Evolutionary conservation across 306 rosid species (phyloP).

Genomic region (Parietaria judaica): DNA sequence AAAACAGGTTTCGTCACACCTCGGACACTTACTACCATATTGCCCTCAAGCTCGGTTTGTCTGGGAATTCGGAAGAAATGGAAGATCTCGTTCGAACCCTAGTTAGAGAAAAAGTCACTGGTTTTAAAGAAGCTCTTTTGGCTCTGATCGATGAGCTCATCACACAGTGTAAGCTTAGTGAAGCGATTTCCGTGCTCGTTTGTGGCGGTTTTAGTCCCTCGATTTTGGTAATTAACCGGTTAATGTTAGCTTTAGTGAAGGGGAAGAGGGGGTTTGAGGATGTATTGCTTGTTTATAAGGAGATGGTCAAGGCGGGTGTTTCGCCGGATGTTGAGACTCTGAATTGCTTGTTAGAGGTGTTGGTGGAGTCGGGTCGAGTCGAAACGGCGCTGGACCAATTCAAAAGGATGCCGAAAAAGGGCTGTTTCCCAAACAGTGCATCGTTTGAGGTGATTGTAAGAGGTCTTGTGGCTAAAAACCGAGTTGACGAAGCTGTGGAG

Average conservation of each 20-base stretch:
- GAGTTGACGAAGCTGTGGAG: slow-evolving; percentile 55
- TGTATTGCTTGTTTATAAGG: slow-evolving; percentile 70
- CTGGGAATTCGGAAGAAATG: slow-evolving; percentile 57
- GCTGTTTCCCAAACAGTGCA: slow-evolving; percentile 60
- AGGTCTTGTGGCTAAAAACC: slow-evolving; percentile 38
- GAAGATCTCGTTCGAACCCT: slow-evolving; percentile 44
- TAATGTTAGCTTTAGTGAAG: slow-evolving; percentile 52
- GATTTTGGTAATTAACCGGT: slow-evolving; percentile 43
- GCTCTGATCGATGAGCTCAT: slow-evolving; percentile 42
- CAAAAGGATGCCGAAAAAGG: slow-evolving; percentile 67
- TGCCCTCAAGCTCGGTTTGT: slow-evolving; percentile 64
- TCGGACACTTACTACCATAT: slow-evolving; percentile 44
- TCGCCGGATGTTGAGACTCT: slow-evolving; percentile 57
- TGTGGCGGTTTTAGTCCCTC: slow-evolving; percentile 48
- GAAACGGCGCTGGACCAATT: slow-evolving; percentile 72
- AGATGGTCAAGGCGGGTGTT: slow-evolving; percentile 68
- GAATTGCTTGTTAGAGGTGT: slow-evolving; percentile 61
- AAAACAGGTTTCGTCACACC: slow-evolving; percentile 52
- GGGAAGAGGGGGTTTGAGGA: slow-evolving; percentile 43
- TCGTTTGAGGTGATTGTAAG: slow-evolving; percentile 58
- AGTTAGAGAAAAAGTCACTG: slow-evolving; percentile 49
- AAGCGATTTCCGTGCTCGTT: slow-evolving; percentile 47
- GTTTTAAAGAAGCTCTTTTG: slow-evolving; percentile 52
- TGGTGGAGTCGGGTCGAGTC: slow-evolving; percentile 34
- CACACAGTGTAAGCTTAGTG: slow-evolving; percentile 37